Percentiles rank a stretch among this genome's conserved stretches.
Conservation (phyloP, 2,329 filamentous ascomycete species). For the Alternaria infectoria region DNA sequence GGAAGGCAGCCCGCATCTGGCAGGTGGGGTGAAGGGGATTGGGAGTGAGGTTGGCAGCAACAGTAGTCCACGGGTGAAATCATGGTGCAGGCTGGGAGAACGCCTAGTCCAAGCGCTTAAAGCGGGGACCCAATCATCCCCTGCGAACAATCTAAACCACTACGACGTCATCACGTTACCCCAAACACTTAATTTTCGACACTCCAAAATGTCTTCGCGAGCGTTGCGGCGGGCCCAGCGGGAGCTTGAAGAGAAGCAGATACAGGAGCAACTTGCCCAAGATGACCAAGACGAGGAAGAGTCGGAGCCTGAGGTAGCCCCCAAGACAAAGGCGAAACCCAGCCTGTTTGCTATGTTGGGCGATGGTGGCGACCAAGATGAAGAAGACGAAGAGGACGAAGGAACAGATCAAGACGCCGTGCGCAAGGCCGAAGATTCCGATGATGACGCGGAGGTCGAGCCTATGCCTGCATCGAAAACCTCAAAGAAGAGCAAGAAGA, state of each 20-base stretch:
- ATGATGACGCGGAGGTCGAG: constrained; percentile 30
- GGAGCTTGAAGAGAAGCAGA: constrained; percentile 64
- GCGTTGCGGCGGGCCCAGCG: constrained; percentile 69
- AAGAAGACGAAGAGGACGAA: constrained; percentile 46
- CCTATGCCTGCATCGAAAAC: constrained; percentile 40
- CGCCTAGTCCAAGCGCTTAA: constrained; percentile 13
- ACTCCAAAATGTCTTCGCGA: constrained; percentile 64
- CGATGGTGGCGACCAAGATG: constrained; percentile 48
- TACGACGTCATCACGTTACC: constrained; percentile 27
- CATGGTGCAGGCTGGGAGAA: constrained; percentile 12
- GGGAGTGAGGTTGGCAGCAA: constrained; percentile 9
- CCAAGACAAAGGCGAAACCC: constrained; percentile 41
- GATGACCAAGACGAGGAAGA: constrained; percentile 44
- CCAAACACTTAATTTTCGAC: constrained; percentile 11
- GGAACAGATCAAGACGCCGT: constrained; percentile 26
- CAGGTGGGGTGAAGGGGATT: constrained; percentile 18
- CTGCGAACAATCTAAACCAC: constrained; percentile 10
- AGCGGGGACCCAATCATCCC: constrained; percentile 16
- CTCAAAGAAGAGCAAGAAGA: constrained; percentile 60
- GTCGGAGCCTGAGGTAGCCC: constrained; percentile 47
- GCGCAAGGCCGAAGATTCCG: constrained; percentile 39
- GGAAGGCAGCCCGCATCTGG: constrained; percentile 73
- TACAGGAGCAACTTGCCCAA: constrained; percentile 50
- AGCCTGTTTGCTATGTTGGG: constrained; percentile 57
- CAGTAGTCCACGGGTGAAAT: constrained; percentile 12